Percentiles rank a stretch among this genome's conserved stretches.
Evolutionary conservation across 345 rosid species (phyloP).

Genomic region (Eutrema heterophyllum): DNA sequence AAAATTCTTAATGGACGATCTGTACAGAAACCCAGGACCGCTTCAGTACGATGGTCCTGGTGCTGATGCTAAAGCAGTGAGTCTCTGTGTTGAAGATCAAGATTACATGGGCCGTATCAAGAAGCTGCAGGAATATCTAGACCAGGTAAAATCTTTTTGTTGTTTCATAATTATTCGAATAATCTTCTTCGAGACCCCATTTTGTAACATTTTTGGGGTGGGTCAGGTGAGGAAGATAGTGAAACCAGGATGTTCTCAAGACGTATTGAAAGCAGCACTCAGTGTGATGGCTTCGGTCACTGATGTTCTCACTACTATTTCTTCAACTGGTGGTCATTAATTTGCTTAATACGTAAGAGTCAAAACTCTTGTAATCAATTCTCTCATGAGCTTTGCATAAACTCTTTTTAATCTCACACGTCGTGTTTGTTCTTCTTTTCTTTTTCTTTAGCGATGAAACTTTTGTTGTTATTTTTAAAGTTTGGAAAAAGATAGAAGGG

Average conservation of each 20-base stretch:
- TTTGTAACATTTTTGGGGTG: too few relatives aligned
- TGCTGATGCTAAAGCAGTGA: slow-evolving; percentile 80
- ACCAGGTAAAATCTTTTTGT: slow-evolving; percentile 44
- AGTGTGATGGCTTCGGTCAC: slow-evolving; percentile 93
- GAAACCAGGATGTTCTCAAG: slow-evolving; percentile 96
- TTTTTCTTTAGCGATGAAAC: not conserved
- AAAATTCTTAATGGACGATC: slow-evolving; percentile 77
- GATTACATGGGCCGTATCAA: slow-evolving; percentile 99
- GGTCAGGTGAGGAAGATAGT: slow-evolving; percentile 72
- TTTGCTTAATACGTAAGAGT: slow-evolving; percentile 17
- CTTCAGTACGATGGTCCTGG: slow-evolving; percentile 97
- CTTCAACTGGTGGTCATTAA: slow-evolving; percentile 43
- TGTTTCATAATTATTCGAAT: not conserved
- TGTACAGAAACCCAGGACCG: slow-evolving; percentile 97
- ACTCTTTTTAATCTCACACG: not conserved
- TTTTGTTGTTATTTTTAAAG: not conserved
- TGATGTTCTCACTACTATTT: slow-evolving; percentile 71
- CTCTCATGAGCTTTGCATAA: not conserved
- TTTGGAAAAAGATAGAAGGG: not conserved
- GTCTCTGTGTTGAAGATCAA: slow-evolving; percentile 89
- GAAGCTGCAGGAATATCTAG: slow-evolving; percentile 82
- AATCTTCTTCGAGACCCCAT: too few relatives aligned
- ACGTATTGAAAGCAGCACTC: slow-evolving; percentile 91
- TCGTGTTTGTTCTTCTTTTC: too few relatives aligned
- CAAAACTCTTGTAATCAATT: not conserved